These are phyloP conservation scores for Paraphaeosphaeria sporulosa DNA, from an alignment of 2,329 filamentous ascomycete species.

Conservation along the genomic window DNA sequence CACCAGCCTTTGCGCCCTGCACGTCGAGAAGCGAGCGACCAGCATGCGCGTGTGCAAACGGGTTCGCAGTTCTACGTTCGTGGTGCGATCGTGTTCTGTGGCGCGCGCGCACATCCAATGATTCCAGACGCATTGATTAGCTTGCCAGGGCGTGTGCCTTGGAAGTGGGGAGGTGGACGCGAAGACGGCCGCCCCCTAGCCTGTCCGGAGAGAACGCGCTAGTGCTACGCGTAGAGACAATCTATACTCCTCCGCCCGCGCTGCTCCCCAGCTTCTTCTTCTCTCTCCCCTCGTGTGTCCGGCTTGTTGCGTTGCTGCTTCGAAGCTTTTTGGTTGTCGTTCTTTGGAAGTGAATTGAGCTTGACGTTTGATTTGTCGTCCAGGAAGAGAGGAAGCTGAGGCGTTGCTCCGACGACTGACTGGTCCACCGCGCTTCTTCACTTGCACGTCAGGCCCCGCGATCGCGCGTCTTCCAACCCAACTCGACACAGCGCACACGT, in stretches of 20 bases:
- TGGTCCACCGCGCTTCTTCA: constrained; percentile 7
- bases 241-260: background rate
- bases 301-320: background rate
- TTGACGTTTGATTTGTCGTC: background rate
- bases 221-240: constrained; percentile 31
- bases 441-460: background rate
- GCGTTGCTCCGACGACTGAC: constrained; percentile 12
- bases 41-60: constrained; percentile 27
- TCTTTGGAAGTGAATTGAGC: constrained; percentile 14
- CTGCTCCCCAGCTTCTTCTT: background rate
- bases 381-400: background rate
- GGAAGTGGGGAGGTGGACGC: constrained; percentile 25
- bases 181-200: constrained; percentile 16
- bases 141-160: constrained; percentile 3
- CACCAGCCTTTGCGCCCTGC: constrained; percentile 5
- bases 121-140: background rate
- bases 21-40: constrained; percentile 9
- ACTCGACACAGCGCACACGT: constrained; percentile 1
- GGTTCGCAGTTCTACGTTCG: constrained; percentile 28
- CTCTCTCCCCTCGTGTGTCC: background rate
- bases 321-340: constrained; percentile 20
- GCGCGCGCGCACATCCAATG: constrained; percentile 24
- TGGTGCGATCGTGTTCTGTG: constrained; percentile 31
- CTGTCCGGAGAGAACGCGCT: constrained; percentile 29
- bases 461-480: constrained; percentile 2